Conservation (phyloP, 331 rosid genomes). For the Acacia concinna region DNA sequence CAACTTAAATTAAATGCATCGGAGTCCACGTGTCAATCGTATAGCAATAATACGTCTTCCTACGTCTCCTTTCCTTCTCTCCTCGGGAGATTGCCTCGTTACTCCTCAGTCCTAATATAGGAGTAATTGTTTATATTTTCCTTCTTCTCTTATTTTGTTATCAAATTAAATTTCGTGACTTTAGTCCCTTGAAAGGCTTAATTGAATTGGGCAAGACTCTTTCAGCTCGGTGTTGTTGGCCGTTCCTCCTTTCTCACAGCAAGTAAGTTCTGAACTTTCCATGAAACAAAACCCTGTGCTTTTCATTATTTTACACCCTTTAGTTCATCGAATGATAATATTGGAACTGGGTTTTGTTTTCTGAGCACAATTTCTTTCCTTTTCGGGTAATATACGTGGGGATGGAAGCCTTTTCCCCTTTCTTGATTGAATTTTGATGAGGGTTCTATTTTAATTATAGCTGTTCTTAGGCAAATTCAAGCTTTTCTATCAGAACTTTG, state of each 20-base stretch:
- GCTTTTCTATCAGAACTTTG: conserved; percentile 26
- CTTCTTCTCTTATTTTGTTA: background rate
- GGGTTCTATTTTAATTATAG: background rate
- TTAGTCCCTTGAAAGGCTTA: background rate
- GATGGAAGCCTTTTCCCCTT: background rate
- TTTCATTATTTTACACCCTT: conserved; percentile 3
- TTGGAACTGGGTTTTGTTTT: conserved; percentile 26
- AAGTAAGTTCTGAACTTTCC: conserved; percentile 43
- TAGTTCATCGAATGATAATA: background rate
- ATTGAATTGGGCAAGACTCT: conserved; percentile 30
- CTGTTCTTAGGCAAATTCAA: background rate
- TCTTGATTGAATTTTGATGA: background rate
- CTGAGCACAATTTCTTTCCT: conserved; percentile 28
- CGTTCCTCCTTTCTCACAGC: conserved; percentile 23
- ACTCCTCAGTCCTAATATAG: background rate
- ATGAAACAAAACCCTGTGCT: conserved; percentile 9
- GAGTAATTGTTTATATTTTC: background rate
- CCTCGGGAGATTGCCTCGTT: background rate
- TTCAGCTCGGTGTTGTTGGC: conserved; percentile 30
- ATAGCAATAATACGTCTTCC: background rate
- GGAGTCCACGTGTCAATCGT: conserved; percentile 37
- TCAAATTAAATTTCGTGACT: conserved; percentile 12
- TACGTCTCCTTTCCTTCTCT: conserved; percentile 22
- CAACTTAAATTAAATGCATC: no score
- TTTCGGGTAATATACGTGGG: conserved; percentile 4